Base-by-base conservation (phyloP, 140 eudicot genomes). In the Senecio squalidus region DNA sequence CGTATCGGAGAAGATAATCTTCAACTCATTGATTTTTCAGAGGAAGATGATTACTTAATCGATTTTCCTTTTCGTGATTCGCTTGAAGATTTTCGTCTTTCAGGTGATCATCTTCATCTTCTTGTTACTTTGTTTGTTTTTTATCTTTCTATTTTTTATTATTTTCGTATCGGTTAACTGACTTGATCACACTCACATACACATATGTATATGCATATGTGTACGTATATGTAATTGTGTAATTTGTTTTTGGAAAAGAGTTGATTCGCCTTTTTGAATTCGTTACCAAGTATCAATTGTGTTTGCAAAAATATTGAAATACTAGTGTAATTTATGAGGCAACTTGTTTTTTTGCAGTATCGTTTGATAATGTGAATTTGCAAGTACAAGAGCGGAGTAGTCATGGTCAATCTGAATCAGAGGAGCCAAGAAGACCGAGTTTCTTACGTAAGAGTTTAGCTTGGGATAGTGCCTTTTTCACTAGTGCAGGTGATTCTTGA, bases 391-490 rank as follows among this genome's bases (percentile, higher is more conserved):
- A 70, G 52, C 30, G 66, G 68, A 39, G 38, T 52, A 67, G 49
- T 58, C 62, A 69, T 9, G 24, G 45, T 16, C 63, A 33, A 29
- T 27, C 67, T 14, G 74, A 70, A 43, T 36, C 72, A 46, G 15
- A 14, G 33, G 63, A 64, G 34, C 74, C 77, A 53, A 40, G 69
- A 62, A 65, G 91, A 66, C 74, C 70, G 24, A 85, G 87, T 51
- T 75, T 70, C 54, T 51, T 75, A 75, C 82, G 95, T 60, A 72
- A 74, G 64, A 89, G 97, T 70, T 48, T 85, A 74, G 95, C 95
- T 58, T 89, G 97, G 97, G 95, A 85, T 56, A 76, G 66, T 51
- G 89, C 84, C 9, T 89, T 89, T 75, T 85, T 80, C 74, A 76
- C 83, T 6, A 68, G 82, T 68, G 86, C 80, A 38, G 97, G 96